Conservation (phyloP, 1,284 basidiomycete genomes). For the Peniophora sp. region DNA sequence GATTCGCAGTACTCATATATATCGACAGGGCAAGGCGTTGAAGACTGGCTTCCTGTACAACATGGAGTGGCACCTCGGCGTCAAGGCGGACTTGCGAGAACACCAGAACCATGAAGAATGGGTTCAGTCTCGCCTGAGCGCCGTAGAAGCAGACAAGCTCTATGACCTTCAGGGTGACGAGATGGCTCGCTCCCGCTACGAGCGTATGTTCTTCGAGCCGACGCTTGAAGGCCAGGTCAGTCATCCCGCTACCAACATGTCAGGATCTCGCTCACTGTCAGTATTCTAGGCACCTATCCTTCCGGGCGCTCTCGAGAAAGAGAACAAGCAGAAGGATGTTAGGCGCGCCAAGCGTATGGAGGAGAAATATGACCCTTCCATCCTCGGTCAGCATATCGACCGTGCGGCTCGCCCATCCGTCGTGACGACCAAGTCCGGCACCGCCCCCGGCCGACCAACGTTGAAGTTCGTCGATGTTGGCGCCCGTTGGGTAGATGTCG, state of each 20-base stretch:
- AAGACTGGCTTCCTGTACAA: constrained; percentile 64
- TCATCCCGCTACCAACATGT: constrained; percentile 15
- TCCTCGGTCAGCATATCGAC: constrained; percentile 13
- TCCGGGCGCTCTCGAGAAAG: constrained; percentile 38
- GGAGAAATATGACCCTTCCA: constrained; percentile 23
- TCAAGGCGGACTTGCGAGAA: constrained; percentile 20
- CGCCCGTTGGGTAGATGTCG: constrained; percentile 52
- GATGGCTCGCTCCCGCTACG: constrained; percentile 54
- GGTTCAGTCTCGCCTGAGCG: constrained; percentile 28
- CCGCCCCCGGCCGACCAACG: constrained; percentile 35
- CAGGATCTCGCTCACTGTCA: not conserved
- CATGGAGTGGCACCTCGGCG: constrained; percentile 61
- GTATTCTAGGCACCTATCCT: constrained; percentile 46
- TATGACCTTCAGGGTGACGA: constrained; percentile 50
- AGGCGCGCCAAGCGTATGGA: not conserved
- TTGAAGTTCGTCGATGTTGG: constrained; percentile 66
- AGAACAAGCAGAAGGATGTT: constrained; percentile 19
- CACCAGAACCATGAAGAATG: constrained; percentile 14
- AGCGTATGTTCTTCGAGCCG: constrained; percentile 69
- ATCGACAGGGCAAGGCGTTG: constrained; percentile 39
- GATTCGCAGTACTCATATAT: constrained; percentile 13
- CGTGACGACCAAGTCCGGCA: constrained; percentile 6
- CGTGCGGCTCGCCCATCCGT: constrained; percentile 3
- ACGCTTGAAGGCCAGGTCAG: constrained; percentile 53
- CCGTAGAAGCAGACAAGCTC: constrained; percentile 50